Percentiles rank a stretch among this genome's conserved stretches.
Evolutionary conservation across 2,329 filamentous ascomycete genomes (phyloP).

Genomic region (Whalleya microplaca): DNA sequence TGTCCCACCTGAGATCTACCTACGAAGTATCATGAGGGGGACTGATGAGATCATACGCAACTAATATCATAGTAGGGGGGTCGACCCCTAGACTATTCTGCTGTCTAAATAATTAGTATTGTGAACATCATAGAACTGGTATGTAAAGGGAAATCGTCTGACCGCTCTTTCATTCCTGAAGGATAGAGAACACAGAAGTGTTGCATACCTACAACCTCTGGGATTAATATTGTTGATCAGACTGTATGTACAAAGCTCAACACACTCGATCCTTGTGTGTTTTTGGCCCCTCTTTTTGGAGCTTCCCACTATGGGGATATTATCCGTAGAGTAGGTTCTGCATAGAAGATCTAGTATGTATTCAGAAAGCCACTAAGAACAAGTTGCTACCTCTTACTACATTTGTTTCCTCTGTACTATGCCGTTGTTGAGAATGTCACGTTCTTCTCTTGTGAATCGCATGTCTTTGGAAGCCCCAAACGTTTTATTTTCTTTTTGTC

Average conservation of each 20-base stretch:
- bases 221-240: conserved; percentile 6
- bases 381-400: background rate
- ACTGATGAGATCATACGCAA: background rate
- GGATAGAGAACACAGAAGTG: background rate
- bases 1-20: too few relatives aligned
- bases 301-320: conserved; percentile 11
- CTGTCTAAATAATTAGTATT: background rate
- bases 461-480: background rate
- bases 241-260: conserved; percentile 1
- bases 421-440: background rate
- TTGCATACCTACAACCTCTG: background rate
- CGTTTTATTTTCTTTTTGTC: background rate
- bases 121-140: background rate
- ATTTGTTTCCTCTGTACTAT: background rate
- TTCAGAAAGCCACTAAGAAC: conserved; percentile 5
- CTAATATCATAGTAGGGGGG: background rate
- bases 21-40: background rate
- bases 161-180: background rate
- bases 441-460: background rate
- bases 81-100: background rate
- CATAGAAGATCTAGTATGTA: conserved; percentile 6
- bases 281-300: conserved; percentile 1
- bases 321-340: conserved; percentile 11
- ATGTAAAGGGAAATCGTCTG: background rate
- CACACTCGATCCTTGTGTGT: background rate